These are phyloP conservation scores for Fomitopsis serialis DNA, from an alignment of 768 basidiomycete species.

Conservation along the genomic window DNA sequence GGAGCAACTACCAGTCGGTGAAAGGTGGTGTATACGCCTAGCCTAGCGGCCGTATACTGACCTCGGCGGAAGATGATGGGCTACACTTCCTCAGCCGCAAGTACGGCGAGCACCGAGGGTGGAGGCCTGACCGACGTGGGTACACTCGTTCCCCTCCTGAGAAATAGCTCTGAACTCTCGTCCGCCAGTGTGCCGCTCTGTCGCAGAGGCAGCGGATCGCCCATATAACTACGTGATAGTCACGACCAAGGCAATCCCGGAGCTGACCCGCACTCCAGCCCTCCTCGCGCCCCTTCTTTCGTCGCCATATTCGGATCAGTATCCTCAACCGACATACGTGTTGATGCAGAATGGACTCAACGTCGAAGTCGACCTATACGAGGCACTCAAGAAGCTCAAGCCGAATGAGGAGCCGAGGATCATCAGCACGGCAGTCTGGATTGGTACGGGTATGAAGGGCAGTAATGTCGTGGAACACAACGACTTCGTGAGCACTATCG, in stretches of 20 bases:
- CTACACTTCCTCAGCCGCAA: constrained; percentile 52
- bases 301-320: constrained; percentile 36
- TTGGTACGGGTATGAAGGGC: constrained; percentile 42
- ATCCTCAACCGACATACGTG: constrained; percentile 53
- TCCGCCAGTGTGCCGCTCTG: constrained; percentile 48
- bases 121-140: constrained; percentile 63
- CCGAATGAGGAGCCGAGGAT: constrained; percentile 42
- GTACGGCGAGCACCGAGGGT: constrained; percentile 51
- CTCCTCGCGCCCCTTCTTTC: constrained; percentile 54
- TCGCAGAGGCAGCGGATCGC: constrained; percentile 54
- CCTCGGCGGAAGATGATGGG: constrained; percentile 38
- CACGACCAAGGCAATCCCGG: constrained; percentile 69
- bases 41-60: not conserved
- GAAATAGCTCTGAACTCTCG: not conserved
- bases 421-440: constrained; percentile 50
- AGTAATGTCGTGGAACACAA: constrained; percentile 48
- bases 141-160: not conserved
- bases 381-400: constrained; percentile 37
- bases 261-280: constrained; percentile 49
- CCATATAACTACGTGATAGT: constrained; percentile 62
- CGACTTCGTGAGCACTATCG: constrained; percentile 37
- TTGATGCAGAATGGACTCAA: constrained; percentile 70
- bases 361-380: constrained; percentile 62
- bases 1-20: constrained; percentile 60
- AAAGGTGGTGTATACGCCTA: constrained; percentile 28